These are phyloP conservation scores for Cordyceps pruinosa DNA, from an alignment of 2,329 filamentous ascomycete species.

Conservation along the genomic window DNA sequence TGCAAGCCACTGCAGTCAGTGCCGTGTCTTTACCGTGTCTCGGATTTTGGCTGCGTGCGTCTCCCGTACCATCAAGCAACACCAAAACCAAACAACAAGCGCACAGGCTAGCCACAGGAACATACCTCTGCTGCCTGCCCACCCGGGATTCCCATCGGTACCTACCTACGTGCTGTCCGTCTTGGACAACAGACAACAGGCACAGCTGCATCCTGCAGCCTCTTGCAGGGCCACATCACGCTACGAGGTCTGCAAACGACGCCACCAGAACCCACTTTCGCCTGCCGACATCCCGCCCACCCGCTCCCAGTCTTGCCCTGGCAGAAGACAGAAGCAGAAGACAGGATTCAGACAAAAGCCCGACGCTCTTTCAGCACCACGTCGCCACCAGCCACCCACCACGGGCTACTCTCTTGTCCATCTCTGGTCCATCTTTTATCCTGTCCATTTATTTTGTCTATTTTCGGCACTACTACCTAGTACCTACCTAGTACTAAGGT, in stretches of 20 bases:
- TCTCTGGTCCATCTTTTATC: neutral
- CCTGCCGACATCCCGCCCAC: neutral
- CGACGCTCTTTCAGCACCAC: too few species aligned
- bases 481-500: neutral
- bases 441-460: neutral
- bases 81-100: too few species aligned
- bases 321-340: too few species aligned
- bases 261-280: neutral
- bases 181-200: neutral
- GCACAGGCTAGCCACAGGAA: too few species aligned
- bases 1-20: too few species aligned
- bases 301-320: too few species aligned
- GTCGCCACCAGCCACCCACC: neutral
- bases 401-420: neutral
- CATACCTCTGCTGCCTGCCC: too few species aligned
- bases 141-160: too few species aligned
- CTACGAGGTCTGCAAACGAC: constrained; percentile 6
- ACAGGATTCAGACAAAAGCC: too few species aligned
- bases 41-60: too few species aligned
- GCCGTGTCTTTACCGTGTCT: too few species aligned
- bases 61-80: too few species aligned
- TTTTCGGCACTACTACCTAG: neutral
- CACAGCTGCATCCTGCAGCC: constrained; percentile 1
- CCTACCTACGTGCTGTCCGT: neutral
- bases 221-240: neutral